Evolutionary conservation across 768 basidiomycete species (phyloP).

Genomic region (Mycena vulgaris): DNA sequence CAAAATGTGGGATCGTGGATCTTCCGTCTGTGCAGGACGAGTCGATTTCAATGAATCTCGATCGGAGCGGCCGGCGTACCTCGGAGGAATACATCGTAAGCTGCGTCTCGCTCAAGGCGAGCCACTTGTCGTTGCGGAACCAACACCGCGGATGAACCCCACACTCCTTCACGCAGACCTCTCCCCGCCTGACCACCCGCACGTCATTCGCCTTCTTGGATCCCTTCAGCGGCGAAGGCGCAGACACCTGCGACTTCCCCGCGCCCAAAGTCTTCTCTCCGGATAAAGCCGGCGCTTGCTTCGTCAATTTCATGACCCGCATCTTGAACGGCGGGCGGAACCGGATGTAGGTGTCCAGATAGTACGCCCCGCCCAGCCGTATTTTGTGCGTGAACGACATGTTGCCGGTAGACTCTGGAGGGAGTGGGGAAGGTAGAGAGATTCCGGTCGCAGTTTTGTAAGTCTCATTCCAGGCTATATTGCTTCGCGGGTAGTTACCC

Average conservation of each 20-base stretch:
- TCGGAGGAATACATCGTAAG: background rate
- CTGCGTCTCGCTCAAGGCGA: conserved; percentile 12
- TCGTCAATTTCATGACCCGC: conserved; percentile 4
- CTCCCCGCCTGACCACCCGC: conserved; percentile 1
- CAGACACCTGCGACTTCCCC: background rate
- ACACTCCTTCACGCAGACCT: background rate
- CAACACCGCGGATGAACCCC: conserved; percentile 5
- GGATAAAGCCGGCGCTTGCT: background rate
- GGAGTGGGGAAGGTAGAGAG: background rate
- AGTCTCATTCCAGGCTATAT: background rate
- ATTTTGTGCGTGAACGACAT: conserved; percentile 15
- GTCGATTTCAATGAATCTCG: too few species aligned
- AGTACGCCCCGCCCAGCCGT: background rate
- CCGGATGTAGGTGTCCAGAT: conserved; percentile 11
- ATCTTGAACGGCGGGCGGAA: conserved; percentile 8
- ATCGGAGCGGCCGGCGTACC: background rate
- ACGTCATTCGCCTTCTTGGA: background rate
- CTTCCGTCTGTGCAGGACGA: background rate
- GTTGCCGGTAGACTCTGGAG: background rate
- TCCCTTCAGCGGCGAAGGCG: background rate
- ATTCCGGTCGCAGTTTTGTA: background rate
- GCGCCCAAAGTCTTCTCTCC: background rate
- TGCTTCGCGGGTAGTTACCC: background rate
- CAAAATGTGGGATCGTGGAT: background rate
- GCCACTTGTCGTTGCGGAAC: conserved; percentile 11